Base-by-base conservation (phyloP, 2,329 filamentous ascomycete genomes). In the Diaporthe citrichinensis region DNA sequence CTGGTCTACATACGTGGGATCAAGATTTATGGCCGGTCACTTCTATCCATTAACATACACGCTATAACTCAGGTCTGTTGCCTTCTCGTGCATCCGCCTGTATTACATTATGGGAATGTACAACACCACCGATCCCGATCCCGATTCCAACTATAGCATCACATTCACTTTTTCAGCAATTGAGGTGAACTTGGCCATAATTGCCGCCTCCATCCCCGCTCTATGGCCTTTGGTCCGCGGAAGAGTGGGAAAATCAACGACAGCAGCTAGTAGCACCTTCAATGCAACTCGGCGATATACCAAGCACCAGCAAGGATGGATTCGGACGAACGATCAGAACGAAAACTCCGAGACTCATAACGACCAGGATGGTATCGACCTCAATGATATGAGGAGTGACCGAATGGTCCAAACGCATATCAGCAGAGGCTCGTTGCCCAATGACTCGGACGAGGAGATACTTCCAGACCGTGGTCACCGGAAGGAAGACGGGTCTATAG, bases 121-220 rank as follows among this genome's bases (percentile, higher is more conserved):
- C 39, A 53, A 76, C 17, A 31, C 67, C 15, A 62, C 39, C 59
- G 62, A 65, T 51, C 76, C 75, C 15, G 34, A 78, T 65, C 75
- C 74, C 28, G 81, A 83, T 74, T 77, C 79, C 49, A 80, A 79
- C 55, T 83, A 80, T 78, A 78, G 77, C 23, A 76, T 83, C 62
- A 81, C 81, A 59, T 83, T 81, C 78, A 79, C 79, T 55, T 78
- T 80, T 62, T 83, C 82, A 20, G 78, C 79, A 41, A 80, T 83
- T 73, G 84, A 86, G 77, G 81, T 82, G 73, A 85, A 85, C 77
- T 78, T 84, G 31, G 84, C 84, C 55, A 84, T 86, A 72, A 79
- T 85, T 61, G 81, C 84, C 23, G 84, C 84, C 58, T 85, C 81
- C 0, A 82, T 81, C 1, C 84, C 84, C 28, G 81, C 83, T 0